A percentile compares a stretch with the other conserved stretches of the same genome.
phyloP scores from a whole-genome alignment of 495 filamentous ascomycete genomes.

The Viridothelium virens region DNA sequence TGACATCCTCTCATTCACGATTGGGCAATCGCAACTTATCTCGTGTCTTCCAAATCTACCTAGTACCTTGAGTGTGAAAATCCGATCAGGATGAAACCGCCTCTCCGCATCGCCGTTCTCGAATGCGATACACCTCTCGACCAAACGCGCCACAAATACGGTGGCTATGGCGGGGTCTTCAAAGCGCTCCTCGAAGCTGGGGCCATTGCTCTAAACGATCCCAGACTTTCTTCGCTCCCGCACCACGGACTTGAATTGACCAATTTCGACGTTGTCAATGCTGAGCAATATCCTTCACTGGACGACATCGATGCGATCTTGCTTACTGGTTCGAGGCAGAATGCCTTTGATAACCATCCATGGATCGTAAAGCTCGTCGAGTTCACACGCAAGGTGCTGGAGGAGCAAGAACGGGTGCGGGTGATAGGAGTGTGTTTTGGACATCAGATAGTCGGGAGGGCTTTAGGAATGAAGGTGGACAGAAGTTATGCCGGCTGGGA shows the following conservation, averaged over 20 bases:
- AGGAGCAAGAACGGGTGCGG: slow-evolving; percentile 49
- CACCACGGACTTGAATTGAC: slow-evolving; percentile 49
- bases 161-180: slow-evolving; percentile 69
- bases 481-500: slow-evolving; percentile 71
- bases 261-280: slow-evolving; percentile 59
- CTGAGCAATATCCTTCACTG: slow-evolving; percentile 56
- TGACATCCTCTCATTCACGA: background rate
- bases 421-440: slow-evolving; percentile 84
- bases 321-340: slow-evolving; percentile 63
- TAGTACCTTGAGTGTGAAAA: background rate
- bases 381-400: slow-evolving; percentile 53
- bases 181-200: slow-evolving; percentile 48
- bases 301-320: slow-evolving; percentile 73
- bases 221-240: slow-evolving; percentile 28
- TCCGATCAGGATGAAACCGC: slow-evolving; percentile 33
- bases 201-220: slow-evolving; percentile 41
- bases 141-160: slow-evolving; percentile 51
- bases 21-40: background rate
- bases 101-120: slow-evolving; percentile 73
- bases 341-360: slow-evolving; percentile 57
- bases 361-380: slow-evolving; percentile 74
- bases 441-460: slow-evolving; percentile 80
- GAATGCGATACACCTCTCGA: slow-evolving; percentile 69
- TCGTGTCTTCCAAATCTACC: too few relatives aligned
- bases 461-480: slow-evolving; percentile 61